Evolutionary conservation across 129 eudicot species (phyloP).

Genomic region (Apium graveolens): DNA sequence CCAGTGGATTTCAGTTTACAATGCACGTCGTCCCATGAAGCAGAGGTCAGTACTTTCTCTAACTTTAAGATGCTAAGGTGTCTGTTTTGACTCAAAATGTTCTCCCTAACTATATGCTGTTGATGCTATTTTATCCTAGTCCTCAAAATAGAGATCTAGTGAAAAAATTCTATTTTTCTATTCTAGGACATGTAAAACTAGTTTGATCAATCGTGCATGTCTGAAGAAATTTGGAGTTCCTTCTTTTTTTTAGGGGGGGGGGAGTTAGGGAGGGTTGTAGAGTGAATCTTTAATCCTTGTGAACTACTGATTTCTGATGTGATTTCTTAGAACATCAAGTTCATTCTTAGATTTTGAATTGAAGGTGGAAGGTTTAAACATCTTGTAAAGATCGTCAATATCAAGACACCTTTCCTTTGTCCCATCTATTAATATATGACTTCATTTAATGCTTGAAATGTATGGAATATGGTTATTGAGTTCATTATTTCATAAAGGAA

Average conservation of each 20-base stretch:
- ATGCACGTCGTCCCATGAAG: conserved; percentile 99
- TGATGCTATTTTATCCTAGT: background rate
- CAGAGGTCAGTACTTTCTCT: conserved; percentile 46
- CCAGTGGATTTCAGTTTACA: conserved; percentile 98
- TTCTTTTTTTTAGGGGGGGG: no score
- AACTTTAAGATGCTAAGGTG: background rate
- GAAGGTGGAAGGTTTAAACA: background rate
- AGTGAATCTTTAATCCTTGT: background rate
- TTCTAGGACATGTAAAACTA: no score
- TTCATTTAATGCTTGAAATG: background rate
- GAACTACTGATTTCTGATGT: background rate
- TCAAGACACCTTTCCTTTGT: background rate
- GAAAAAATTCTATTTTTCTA: no score
- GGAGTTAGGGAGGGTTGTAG: no score
- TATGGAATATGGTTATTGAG: no score
- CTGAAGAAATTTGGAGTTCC: no score
- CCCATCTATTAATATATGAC: no score
- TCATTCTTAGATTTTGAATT: background rate
- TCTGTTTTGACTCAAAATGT: background rate
- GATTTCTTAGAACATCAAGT: background rate
- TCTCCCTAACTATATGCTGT: background rate
- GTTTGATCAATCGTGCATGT: no score
- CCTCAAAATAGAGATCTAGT: background rate
- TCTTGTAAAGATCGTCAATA: no score
- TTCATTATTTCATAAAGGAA: no score